phyloP scores from a whole-genome alignment of 192 early-diverging fungal genomes.

The Phlyctochytrium arcticum region DNA sequence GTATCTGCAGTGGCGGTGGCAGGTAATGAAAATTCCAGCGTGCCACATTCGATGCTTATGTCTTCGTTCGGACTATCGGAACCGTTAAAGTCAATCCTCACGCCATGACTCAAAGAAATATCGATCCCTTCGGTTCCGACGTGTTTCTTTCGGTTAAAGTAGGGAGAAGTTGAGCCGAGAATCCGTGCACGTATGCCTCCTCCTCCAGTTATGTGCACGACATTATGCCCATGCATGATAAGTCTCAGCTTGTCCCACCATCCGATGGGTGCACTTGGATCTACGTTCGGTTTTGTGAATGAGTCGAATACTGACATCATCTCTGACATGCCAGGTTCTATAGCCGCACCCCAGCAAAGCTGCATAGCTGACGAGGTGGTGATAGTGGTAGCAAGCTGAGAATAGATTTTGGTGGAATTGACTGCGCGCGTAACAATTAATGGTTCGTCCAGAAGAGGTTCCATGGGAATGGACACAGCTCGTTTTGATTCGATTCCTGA shows the following conservation, averaged over 20 bases:
- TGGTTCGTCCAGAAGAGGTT: constrained; percentile 7
- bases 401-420: constrained; percentile 49
- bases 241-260: constrained; percentile 59
- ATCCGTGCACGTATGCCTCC: constrained; percentile 39
- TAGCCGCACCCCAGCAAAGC: constrained; percentile 31
- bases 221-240: constrained; percentile 44
- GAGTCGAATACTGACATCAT: constrained; percentile 45
- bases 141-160: constrained; percentile 41
- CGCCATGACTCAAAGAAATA: constrained; percentile 33
- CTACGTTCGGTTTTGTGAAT: constrained; percentile 45
- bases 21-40: constrained; percentile 30
- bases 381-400: constrained; percentile 25
- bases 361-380: constrained; percentile 7
- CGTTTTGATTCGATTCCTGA: constrained; percentile 30
- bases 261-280: constrained; percentile 47
- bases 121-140: constrained; percentile 46
- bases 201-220: constrained; percentile 32
- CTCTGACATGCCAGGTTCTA: constrained; percentile 43
- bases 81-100: constrained; percentile 25
- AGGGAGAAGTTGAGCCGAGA: constrained; percentile 40
- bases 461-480: constrained; percentile 26
- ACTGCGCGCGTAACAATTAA: constrained; percentile 36
- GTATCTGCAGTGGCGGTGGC: not conserved
- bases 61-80: constrained; percentile 18
- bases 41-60: constrained; percentile 42